Conservation (phyloP, 2,329 filamentous ascomycete species). For the Rutstroemia sydowiana region DNA sequence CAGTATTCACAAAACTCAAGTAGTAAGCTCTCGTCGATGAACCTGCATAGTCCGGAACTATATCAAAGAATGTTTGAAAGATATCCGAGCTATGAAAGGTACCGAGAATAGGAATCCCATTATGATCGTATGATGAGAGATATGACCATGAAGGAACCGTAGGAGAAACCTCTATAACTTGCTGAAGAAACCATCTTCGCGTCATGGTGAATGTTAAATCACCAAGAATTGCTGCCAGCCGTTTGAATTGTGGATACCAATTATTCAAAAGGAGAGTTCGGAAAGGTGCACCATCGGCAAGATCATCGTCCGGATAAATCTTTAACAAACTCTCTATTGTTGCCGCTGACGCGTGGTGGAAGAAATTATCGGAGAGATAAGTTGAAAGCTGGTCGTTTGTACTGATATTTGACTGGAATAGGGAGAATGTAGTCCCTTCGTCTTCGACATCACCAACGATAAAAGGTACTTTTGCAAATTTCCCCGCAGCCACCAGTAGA, state of each 20-base stretch:
- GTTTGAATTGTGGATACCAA: conserved; percentile 70
- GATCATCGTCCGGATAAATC: conserved; percentile 51
- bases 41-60: conserved; percentile 41
- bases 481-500: conserved; percentile 42
- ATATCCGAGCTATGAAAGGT: conserved; percentile 70
- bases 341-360: conserved; percentile 44
- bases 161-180: conserved; percentile 41
- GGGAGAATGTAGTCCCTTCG: conserved; percentile 67
- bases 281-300: conserved; percentile 58
- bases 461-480: conserved; percentile 52
- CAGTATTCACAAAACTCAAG: conserved; percentile 60
- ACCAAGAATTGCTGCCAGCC: conserved; percentile 66
- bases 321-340: conserved; percentile 50
- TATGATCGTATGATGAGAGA: conserved; percentile 63
- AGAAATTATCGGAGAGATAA: conserved; percentile 56
- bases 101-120: conserved; percentile 63
- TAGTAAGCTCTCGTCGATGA: conserved; percentile 60
- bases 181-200: conserved; percentile 55
- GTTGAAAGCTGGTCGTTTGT: conserved; percentile 49
- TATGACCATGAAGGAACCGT: conserved; percentile 66
- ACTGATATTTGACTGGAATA: conserved; percentile 63
- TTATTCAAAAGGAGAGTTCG: conserved; percentile 62
- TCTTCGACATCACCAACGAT: conserved; percentile 73
- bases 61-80: conserved; percentile 50
- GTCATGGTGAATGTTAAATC: conserved; percentile 69